Evolutionary conservation across 1,284 basidiomycete species (phyloP).

Genomic region (Microbotryum scabiosae): DNA sequence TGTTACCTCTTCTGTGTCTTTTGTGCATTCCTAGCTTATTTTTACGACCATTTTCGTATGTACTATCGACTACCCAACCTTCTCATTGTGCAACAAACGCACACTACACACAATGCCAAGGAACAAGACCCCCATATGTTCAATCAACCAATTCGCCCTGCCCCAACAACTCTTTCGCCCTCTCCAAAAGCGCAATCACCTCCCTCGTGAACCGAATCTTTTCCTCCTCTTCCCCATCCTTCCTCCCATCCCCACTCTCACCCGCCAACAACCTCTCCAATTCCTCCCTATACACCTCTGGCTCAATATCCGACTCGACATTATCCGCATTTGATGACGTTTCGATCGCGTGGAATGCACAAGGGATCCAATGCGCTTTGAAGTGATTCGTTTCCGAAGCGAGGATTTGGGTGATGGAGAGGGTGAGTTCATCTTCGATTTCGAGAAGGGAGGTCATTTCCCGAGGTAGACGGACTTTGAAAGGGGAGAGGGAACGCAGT

Average conservation of each 20-base stretch:
- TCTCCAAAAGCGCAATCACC: neutral
- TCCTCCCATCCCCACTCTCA: neutral
- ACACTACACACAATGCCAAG: too few relatives aligned
- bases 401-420: neutral
- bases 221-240: neutral
- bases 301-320: conserved; percentile 5
- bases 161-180: neutral
- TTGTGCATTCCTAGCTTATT: neutral
- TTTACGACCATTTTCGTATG: neutral
- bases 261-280: neutral
- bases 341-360: too few relatives aligned
- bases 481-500: neutral
- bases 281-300: neutral
- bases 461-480: conserved; percentile 2
- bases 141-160: too few relatives aligned
- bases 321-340: neutral
- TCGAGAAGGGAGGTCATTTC: neutral
- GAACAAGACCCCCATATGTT: too few relatives aligned
- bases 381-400: neutral
- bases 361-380: neutral
- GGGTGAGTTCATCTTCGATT: neutral
- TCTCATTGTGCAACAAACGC: too few relatives aligned
- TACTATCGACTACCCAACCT: too few relatives aligned
- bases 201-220: neutral
- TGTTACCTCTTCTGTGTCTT: neutral